A percentile compares a stretch with the other conserved stretches of the same genome.
Evolutionary conservation across 495 filamentous ascomycete species (phyloP).

Genomic region (Staphylotrichum longicolle): DNA sequence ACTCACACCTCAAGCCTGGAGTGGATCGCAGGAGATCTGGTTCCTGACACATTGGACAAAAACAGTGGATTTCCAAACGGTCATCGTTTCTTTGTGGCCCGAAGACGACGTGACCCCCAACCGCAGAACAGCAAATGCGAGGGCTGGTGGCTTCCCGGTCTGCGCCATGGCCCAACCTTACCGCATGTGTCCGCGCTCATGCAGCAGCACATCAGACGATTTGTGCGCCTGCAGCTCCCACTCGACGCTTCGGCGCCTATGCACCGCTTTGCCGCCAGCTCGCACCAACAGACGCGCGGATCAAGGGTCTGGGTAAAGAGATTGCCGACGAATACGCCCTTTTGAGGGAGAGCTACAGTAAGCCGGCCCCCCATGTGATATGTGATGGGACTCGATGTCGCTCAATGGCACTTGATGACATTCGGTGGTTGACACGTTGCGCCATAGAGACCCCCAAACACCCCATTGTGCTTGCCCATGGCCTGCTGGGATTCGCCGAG

Average conservation of each 20-base stretch:
- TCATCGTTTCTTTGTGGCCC: too few relatives aligned
- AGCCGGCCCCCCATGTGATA: not conserved
- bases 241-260: conserved; percentile 17
- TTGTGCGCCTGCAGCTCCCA: conserved; percentile 1
- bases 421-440: conserved; percentile 1
- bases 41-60: not conserved
- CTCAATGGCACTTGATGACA: not conserved
- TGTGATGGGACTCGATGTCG: not conserved
- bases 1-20: too few relatives aligned
- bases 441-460: conserved; percentile 58
- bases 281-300: conserved; percentile 44
- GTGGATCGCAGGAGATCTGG: not conserved
- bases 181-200: conserved; percentile 1
- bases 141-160: not conserved
- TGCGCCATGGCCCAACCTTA: not conserved
- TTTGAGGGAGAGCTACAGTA: conserved; percentile 69
- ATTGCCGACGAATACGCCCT: conserved; percentile 75
- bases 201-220: conserved; percentile 12
- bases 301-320: conserved; percentile 59
- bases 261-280: conserved; percentile 9
- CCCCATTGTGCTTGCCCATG: conserved; percentile 83
- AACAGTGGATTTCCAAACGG: too few relatives aligned
- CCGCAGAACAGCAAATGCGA: not conserved
- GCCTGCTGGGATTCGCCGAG: conserved; percentile 87
- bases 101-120: not conserved